Conservation (phyloP, 2,329 filamentous ascomycete species). For the Aspergillus luchuensis region DNA sequence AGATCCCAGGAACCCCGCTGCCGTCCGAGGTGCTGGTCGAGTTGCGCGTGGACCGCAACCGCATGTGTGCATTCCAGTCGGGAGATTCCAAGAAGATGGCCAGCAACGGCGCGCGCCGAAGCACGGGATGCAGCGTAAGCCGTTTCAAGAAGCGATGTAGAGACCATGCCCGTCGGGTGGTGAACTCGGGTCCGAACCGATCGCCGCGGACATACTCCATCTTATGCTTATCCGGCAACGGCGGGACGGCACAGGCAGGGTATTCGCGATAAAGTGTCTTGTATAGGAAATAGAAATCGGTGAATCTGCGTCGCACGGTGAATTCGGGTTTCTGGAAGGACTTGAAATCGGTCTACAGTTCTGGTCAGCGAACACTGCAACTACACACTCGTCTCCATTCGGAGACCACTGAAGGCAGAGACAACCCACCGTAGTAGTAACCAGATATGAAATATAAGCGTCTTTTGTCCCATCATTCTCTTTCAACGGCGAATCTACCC, state of each 20-base stretch:
- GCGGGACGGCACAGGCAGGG: conserved; percentile 87
- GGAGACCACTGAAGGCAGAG: background rate
- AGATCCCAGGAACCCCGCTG: conserved; percentile 64
- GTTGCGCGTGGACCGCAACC: conserved; percentile 68
- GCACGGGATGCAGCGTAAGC: conserved; percentile 81
- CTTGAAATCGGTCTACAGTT: conserved; percentile 81
- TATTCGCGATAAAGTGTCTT: conserved; percentile 87
- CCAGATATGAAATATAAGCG: conserved; percentile 91
- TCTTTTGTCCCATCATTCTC: conserved; percentile 97
- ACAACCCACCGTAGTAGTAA: conserved; percentile 76
- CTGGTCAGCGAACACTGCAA: too few species aligned
- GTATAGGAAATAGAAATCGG: conserved; percentile 95
- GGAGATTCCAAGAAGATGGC: conserved; percentile 87
- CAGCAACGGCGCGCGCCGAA: conserved; percentile 79
- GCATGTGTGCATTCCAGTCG: conserved; percentile 98
- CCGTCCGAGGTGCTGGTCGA: conserved; percentile 52
- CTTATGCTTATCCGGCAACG: conserved; percentile 96
- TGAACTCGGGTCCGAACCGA: conserved; percentile 93
- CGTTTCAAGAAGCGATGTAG: conserved; percentile 88
- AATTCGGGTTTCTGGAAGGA: conserved; percentile 84
- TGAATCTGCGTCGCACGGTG: conserved; percentile 85
- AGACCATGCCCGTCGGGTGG: conserved; percentile 80
- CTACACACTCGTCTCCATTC: background rate
- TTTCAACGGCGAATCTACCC: conserved; percentile 80
- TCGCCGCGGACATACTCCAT: conserved; percentile 98